Base-by-base conservation (phyloP, 352 stramenopile species). In the Phytopythium aichiense region DNA sequence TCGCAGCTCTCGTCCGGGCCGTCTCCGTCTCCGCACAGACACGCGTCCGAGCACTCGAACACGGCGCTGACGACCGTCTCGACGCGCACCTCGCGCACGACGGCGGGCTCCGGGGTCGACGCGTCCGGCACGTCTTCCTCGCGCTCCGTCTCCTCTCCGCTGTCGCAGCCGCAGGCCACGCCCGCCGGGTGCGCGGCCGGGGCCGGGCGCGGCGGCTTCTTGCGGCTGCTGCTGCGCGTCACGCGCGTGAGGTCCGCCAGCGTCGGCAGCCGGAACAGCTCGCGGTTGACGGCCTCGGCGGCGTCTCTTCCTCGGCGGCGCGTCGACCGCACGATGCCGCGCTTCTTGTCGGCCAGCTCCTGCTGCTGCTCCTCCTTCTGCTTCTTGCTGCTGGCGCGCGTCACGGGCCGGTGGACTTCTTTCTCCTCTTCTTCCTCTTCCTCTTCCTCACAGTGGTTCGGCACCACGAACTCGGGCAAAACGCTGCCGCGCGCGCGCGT, bases 221-320 rank as follows among this genome's bases (percentile, higher is more conserved):
- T 42, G 6, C 51, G 28, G 51, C 51, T 57, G 33, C 51, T 43
- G 51, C 28, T 45, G 28, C 51, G 51, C 51, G 51, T 45, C 16
- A 43, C 33, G 15, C 51, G 51, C 33, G 51, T 42, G 6, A 58
- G 53, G 35, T 58, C 53, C 30, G 53, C 53, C 9, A 45, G 37
- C 20, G 53, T 58, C 35, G 53, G 53, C 33, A 58, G 53, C 20
- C 53, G 53, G 35, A 58, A 58, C 20, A 58, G 53, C 53, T 30
- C 35, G 20, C 53, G 31, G 20, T 49, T 46, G 20, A 31, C 53
- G 31, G n/a, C n/a, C 33, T 30, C 25, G 25, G 31, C 33, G 12
- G 53, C n/a, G 31, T n/a, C 18, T 4, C 53, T 35, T 8, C 11
- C 31, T 8, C 53, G 53, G n/a, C 53, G 53, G 35, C 53, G 53